phyloP scores from a whole-genome alignment of 306 rosid species.

The barrel medic (Medicago truncatula) region DNA sequence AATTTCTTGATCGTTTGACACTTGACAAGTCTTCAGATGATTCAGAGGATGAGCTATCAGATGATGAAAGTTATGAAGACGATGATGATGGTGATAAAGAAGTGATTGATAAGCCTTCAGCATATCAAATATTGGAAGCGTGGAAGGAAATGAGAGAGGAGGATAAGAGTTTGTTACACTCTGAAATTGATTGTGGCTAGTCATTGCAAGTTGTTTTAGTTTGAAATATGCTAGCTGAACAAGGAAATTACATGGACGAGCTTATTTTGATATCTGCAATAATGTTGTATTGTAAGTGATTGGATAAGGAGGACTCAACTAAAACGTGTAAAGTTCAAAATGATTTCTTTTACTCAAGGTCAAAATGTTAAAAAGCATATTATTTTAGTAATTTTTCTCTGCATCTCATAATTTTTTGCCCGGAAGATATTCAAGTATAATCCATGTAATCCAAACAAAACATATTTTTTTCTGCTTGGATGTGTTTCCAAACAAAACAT shows the following conservation, averaged over 20 bases:
- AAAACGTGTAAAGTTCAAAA: conserved; percentile 2
- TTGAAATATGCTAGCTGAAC: neutral
- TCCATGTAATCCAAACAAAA: too few relatives aligned
- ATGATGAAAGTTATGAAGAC: conserved; percentile 40
- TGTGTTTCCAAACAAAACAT: too few relatives aligned
- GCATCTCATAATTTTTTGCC: neutral
- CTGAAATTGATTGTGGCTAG: conserved; percentile 44
- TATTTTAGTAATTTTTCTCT: too few relatives aligned
- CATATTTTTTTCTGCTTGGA: too few relatives aligned
- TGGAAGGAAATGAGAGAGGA: conserved; percentile 78
- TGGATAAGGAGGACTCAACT: neutral
- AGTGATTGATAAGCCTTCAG: conserved; percentile 58
- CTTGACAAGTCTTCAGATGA: conserved; percentile 25
- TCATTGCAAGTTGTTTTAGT: conserved; percentile 14
- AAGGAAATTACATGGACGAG: neutral
- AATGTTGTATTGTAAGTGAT: too few relatives aligned
- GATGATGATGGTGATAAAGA: conserved; percentile 40
- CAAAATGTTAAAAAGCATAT: conserved; percentile 1
- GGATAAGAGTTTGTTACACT: conserved; percentile 49
- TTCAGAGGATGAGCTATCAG: conserved; percentile 40
- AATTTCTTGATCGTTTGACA: conserved; percentile 35
- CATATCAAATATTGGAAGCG: conserved; percentile 64
- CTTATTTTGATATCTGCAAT: neutral
- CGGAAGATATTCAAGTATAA: neutral
- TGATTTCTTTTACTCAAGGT: neutral